Conservation (phyloP, 495 filamentous ascomycete genomes). For the Tuber brumale region DNA sequence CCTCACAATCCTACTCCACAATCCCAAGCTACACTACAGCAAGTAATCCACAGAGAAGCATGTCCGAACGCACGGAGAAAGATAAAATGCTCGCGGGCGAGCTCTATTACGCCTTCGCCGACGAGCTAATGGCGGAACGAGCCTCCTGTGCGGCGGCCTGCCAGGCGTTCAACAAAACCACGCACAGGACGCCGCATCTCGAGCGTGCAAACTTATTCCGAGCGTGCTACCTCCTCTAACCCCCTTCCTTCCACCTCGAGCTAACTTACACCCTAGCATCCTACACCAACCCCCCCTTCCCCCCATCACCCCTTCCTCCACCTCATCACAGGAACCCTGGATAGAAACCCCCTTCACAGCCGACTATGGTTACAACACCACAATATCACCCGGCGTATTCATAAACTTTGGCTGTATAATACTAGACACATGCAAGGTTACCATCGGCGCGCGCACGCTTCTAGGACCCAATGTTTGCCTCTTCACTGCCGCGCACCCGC, state of each 20-base stretch:
- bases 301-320: conserved; percentile 54
- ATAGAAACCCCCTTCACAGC: conserved; percentile 63
- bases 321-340: conserved; percentile 58
- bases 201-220: conserved; percentile 61
- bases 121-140: conserved; percentile 52
- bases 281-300: conserved; percentile 53
- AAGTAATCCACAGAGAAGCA: not conserved
- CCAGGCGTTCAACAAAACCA: conserved; percentile 56
- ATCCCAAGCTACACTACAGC: not conserved
- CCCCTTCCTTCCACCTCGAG: not conserved
- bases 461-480: conserved; percentile 73
- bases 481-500: conserved; percentile 66
- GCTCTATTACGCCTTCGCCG: conserved; percentile 49
- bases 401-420: conserved; percentile 71
- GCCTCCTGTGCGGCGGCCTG: conserved; percentile 55
- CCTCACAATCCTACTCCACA: not conserved
- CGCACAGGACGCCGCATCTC: conserved; percentile 51
- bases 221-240: conserved; percentile 49
- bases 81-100: conserved; percentile 50
- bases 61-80: conserved; percentile 25
- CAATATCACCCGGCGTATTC: conserved; percentile 59
- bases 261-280: conserved; percentile 48
- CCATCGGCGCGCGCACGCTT: conserved; percentile 70
- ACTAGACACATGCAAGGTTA: conserved; percentile 66
- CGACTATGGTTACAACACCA: conserved; percentile 72